Evolutionary conservation across 352 stramenopile genomes (phyloP), one percentile per base, ranked within the genome.

Genomic region (Globisporangium emineosum): DNA sequence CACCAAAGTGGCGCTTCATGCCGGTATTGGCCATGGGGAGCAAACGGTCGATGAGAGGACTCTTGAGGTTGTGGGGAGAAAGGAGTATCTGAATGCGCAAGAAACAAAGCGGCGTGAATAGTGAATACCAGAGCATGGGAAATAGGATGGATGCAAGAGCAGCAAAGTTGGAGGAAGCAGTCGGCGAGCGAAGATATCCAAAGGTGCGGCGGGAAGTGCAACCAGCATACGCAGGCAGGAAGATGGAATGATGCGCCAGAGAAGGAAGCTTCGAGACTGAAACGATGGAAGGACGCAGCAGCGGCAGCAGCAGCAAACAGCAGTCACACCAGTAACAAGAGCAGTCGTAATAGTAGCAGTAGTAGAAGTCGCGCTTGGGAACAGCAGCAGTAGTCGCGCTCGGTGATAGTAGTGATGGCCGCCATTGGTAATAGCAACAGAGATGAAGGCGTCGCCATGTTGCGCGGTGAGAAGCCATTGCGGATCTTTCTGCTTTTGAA

Each of bases 1-100:
- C 58, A 29, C 75, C 73, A 63, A 79, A 60, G 33, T 77, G 76
- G 56, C 78, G 78, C 71, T 86, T 86, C 67, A 83, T 73, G 53
- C 57, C 21, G 37, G 40, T 42, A 51, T 37, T 19, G 50, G 65
- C 37, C 52, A 70, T 67, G 59, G 50, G 27, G n/a, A 35, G 6
- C 27, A 35, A 23, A n/a, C 10, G 29, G 2, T 45, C 15, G 37
- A 8, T 25, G 4, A 15, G 33, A 17, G 12, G 53, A 4, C 12
- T 45, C 43, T 53, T 64, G 50, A 32, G n/a, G 27, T 15, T 13
- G 43, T 19, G 58, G 8, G 15, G 23, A 15, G 42, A 42, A 52
- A 59, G 17, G 33, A 30, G 42, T n/a, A 65, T 53, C 52, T 63
- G 57, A 47, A 57, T 27, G 27, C 43, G 57, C 43, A 63, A 56